Evolutionary conservation across 108 stramenopile species (phyloP), one percentile per base, ranked within the genome.

Genomic region (Nitzschia sp.): DNA sequence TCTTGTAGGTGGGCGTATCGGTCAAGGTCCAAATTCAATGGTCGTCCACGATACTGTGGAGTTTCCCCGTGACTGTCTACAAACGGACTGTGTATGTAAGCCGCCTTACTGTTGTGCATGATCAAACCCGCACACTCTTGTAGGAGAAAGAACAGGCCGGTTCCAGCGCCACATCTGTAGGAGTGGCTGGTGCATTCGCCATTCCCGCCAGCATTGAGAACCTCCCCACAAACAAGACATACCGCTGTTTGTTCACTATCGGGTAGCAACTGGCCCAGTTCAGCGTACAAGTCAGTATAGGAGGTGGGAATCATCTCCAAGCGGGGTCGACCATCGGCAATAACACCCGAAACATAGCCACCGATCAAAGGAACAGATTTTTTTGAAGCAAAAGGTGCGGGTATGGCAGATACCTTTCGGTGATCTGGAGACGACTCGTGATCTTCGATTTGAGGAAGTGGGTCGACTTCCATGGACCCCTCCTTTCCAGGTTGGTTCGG

Each of bases 61-160:
- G 90, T 92, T 78, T 97, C 97, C 6, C 95, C 95, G 59, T 96
- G 91, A 63, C 83, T 87, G 57, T 97, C 97, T 39, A 96, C 97
- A 61, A 95, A 97, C 3, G 95, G 95, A 74, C 92, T 88, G 57
- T 91, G 89, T 22, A 95, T 83, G 51, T 96, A 97, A 6, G 90
- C 88, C 0, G 95, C 95, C 53, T 87, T 89, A 1, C 66, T 58
- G 8, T 89, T 90, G 75, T 95, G 92, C 67, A 97, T 82, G 14
- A 95, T 80, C 38, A 97, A 70, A 11, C 90, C 88, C 55, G 76
- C 68, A 75, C 95, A 96, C 75, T 97, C 95, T 71, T 95, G 94
- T 56, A 97, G 65, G 20, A 97, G 76, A 71, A 96, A 97, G 80
- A 95, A 95, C 38, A 97, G 63, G 9, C 97, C 94, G 29, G 84